Conservation (phyloP, 2,329 filamentous ascomycete species). For the Neofusicoccum parvum region DNA sequence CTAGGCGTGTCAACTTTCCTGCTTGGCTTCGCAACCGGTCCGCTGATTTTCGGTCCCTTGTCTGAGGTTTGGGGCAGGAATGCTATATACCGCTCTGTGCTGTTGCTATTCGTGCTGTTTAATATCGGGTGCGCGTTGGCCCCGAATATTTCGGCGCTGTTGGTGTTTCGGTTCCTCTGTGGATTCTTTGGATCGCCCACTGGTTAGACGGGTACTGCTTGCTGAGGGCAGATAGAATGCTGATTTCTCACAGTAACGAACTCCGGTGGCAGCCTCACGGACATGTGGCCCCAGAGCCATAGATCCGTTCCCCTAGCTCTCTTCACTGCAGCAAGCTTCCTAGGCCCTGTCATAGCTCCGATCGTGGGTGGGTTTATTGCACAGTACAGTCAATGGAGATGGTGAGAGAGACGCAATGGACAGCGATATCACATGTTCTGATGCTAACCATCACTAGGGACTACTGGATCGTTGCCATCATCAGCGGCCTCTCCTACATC, state of each 20-base stretch:
- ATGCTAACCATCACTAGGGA: background rate
- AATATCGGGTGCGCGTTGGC: slow-evolving; percentile 51
- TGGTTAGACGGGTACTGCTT: slow-evolving; percentile 61
- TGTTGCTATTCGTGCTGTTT: slow-evolving; percentile 57
- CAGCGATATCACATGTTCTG: too few relatives aligned
- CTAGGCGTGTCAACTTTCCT: slow-evolving; percentile 54
- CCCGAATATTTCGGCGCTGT: slow-evolving; percentile 43
- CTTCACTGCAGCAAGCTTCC: slow-evolving; percentile 55
- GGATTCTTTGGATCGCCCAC: slow-evolving; percentile 66
- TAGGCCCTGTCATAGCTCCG: slow-evolving; percentile 44
- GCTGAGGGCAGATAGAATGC: slow-evolving; percentile 49
- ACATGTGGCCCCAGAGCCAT: slow-evolving; percentile 78
- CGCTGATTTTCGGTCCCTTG: slow-evolving; percentile 57
- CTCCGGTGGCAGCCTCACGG: slow-evolving; percentile 56
- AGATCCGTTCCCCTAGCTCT: slow-evolving; percentile 68
- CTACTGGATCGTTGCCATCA: slow-evolving; percentile 82
- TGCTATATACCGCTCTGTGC: slow-evolving; percentile 52
- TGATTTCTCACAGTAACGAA: slow-evolving; percentile 10
- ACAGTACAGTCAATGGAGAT: slow-evolving; percentile 60
- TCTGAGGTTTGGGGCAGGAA: slow-evolving; percentile 57
- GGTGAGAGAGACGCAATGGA: slow-evolving; percentile 45
- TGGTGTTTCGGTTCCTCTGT: slow-evolving; percentile 51
- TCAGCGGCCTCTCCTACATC: slow-evolving; percentile 49
- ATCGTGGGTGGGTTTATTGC: slow-evolving; percentile 58
- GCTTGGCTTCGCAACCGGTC: slow-evolving; percentile 54